These are phyloP conservation scores for Pichia sp. DNA, from an alignment of 1,139 yeast species.

Conservation along the genomic window DNA sequence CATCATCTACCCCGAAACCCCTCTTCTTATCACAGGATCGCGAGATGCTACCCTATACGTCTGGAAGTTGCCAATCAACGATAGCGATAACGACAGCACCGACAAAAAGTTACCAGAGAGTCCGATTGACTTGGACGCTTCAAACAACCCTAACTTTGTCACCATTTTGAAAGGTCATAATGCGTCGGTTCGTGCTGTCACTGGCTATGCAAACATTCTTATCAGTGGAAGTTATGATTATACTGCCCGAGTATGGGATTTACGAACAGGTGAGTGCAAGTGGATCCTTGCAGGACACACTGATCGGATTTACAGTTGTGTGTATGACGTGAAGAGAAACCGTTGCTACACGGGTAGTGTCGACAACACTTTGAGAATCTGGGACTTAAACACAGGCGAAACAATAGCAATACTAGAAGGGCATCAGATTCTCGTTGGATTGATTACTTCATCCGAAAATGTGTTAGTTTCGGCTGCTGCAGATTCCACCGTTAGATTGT, in stretches of 20 bases:
- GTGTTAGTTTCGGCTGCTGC: constrained; percentile 95
- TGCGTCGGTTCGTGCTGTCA: constrained; percentile 81
- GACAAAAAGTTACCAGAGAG: constrained; percentile 27
- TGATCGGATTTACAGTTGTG: constrained; percentile 83
- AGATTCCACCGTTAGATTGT: constrained; percentile 82
- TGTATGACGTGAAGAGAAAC: constrained; percentile 68
- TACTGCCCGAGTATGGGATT: constrained; percentile 89
- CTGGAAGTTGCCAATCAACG: constrained; percentile 74
- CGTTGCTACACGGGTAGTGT: constrained; percentile 89
- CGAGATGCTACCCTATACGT: constrained; percentile 86
- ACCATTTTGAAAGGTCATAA: constrained; percentile 82
- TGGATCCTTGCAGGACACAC: constrained; percentile 78
- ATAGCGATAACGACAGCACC: constrained; percentile 37
- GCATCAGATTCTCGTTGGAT: constrained; percentile 85
- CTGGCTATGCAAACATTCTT: constrained; percentile 79
- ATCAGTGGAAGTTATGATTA: constrained; percentile 91
- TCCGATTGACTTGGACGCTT: constrained; percentile 34
- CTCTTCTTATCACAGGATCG: constrained; percentile 80
- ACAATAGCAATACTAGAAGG: constrained; percentile 68
- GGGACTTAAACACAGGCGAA: constrained; percentile 81
- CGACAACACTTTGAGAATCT: constrained; percentile 83
- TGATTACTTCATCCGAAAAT: constrained; percentile 71
- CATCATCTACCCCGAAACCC: constrained; percentile 57
- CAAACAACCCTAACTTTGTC: constrained; percentile 65
- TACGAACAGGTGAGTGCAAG: constrained; percentile 67